Percentiles rank a stretch among this genome's conserved stretches.
Conservation (phyloP, 371 early-diverging fungal species). For the Mucor circinelloides region DNA sequence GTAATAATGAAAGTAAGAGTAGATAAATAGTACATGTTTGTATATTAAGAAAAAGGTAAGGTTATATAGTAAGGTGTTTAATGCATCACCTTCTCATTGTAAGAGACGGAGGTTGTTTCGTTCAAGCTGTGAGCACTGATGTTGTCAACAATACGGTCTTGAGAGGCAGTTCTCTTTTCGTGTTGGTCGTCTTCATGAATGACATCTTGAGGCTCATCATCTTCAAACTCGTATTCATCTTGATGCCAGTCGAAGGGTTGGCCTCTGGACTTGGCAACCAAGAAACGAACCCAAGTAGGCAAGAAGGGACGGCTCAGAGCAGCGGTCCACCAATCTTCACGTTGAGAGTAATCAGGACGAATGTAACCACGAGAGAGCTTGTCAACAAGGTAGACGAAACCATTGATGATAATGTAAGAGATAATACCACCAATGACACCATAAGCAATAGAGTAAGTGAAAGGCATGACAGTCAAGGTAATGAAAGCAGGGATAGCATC, state of each 20-base stretch:
- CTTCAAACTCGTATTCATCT: slow-evolving; percentile 39
- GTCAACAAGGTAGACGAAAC: slow-evolving; percentile 46
- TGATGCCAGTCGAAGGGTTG: slow-evolving; percentile 34
- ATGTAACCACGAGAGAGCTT: slow-evolving; percentile 56
- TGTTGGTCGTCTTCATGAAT: slow-evolving; percentile 4
- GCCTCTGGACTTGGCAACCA: slow-evolving; percentile 34
- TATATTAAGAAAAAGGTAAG: neutral
- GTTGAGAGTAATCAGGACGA: slow-evolving; percentile 46
- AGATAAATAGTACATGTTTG: neutral
- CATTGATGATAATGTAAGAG: slow-evolving; percentile 63
- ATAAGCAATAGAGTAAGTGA: slow-evolving; percentile 76
- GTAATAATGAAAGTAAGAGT: neutral
- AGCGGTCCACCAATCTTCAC: slow-evolving; percentile 53
- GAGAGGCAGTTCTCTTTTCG: slow-evolving; percentile 8
- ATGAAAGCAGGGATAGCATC: slow-evolving; percentile 80
- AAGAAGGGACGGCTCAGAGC: slow-evolving; percentile 36
- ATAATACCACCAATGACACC: slow-evolving; percentile 70
- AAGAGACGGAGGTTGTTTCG: slow-evolving; percentile 9
- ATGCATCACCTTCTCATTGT: slow-evolving; percentile 11
- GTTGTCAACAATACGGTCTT: slow-evolving; percentile 16
- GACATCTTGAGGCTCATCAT: slow-evolving; percentile 10
- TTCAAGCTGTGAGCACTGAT: slow-evolving; percentile 9
- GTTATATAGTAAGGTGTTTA: neutral
- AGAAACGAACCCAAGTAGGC: slow-evolving; percentile 44
- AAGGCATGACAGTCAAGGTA: slow-evolving; percentile 76